Percentiles rank a stretch among this genome's conserved stretches.
These are phyloP conservation scores for Cinchona pubescens DNA, from an alignment of 257 asterid genomes.

Conservation along the genomic window DNA sequence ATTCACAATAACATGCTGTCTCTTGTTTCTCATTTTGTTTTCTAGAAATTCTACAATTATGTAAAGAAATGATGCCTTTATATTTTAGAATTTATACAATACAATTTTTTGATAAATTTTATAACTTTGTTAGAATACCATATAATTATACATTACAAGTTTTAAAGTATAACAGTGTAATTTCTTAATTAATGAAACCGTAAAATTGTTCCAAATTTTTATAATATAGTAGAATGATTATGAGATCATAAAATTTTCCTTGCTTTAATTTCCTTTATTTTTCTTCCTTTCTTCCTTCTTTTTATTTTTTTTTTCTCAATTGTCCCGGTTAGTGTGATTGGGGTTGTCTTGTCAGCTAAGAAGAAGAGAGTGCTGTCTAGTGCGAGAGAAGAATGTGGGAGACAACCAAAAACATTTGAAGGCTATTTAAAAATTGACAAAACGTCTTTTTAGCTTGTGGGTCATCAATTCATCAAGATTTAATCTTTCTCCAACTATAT, in stretches of 20 bases:
- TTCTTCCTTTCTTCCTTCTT: slow-evolving; percentile 6
- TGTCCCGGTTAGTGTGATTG: slow-evolving; percentile 50
- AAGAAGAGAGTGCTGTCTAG: slow-evolving; percentile 1
- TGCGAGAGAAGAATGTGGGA: slow-evolving; percentile 49
- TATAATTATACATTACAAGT: too few relatives aligned
- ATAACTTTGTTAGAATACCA: too few relatives aligned
- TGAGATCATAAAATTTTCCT: background rate
- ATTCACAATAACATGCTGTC: slow-evolving; percentile 2
- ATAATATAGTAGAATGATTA: too few relatives aligned
- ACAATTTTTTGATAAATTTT: too few relatives aligned
- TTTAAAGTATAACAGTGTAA: too few relatives aligned
- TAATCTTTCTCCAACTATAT: slow-evolving; percentile 40
- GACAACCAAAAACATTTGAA: slow-evolving; percentile 58
- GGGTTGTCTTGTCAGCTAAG: slow-evolving; percentile 59
- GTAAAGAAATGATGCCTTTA: too few relatives aligned
- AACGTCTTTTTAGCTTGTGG: slow-evolving; percentile 38
- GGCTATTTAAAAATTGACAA: slow-evolving; percentile 40
- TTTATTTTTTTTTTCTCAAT: slow-evolving; percentile 6
- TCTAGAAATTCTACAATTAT: too few relatives aligned
- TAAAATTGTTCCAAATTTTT: too few relatives aligned
- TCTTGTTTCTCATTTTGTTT: too few relatives aligned
- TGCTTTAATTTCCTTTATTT: background rate
- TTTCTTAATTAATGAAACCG: too few relatives aligned
- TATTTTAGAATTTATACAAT: too few relatives aligned
- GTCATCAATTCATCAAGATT: slow-evolving; percentile 11